Evolutionary conservation across 805 yeast species (phyloP).

Genomic region (Scheffersomyces lignosus): DNA sequence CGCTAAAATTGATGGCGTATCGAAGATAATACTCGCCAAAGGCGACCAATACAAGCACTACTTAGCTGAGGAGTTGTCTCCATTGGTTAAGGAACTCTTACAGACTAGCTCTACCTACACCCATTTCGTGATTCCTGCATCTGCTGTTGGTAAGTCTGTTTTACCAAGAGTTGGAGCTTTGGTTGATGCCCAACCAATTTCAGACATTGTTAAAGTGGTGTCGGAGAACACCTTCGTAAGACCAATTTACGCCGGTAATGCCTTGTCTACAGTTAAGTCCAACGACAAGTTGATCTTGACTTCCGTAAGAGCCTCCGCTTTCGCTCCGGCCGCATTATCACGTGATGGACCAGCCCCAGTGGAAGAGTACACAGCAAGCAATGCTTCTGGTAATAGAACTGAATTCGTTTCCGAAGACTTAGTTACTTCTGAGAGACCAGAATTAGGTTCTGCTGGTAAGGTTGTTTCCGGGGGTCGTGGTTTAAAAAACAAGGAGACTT

Average conservation of each 20-base stretch:
- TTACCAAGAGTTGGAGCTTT: slow-evolving; percentile 86
- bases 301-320: slow-evolving; percentile 86
- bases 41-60: slow-evolving; percentile 62
- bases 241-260: slow-evolving; percentile 97
- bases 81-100: slow-evolving; percentile 55
- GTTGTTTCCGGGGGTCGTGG: slow-evolving; percentile 96
- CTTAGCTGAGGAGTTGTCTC: slow-evolving; percentile 79
- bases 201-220: slow-evolving; percentile 73
- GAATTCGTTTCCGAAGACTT: slow-evolving; percentile 78
- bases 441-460: slow-evolving; percentile 74
- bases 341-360: slow-evolving; percentile 44
- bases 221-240: slow-evolving; percentile 75
- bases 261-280: slow-evolving; percentile 75
- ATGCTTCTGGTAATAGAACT: slow-evolving; percentile 39
- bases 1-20: slow-evolving; percentile 52
- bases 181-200: slow-evolving; percentile 82
- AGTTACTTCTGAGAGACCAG: slow-evolving; percentile 83
- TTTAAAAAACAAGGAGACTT: slow-evolving; percentile 83
- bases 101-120: slow-evolving; percentile 47
- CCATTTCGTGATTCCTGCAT: slow-evolving; percentile 77
- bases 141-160: slow-evolving; percentile 85
- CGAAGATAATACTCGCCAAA: slow-evolving; percentile 58
- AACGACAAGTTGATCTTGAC: slow-evolving; percentile 64
- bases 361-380: slow-evolving; percentile 44
- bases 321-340: slow-evolving; percentile 44